Evolutionary conservation across 371 early-diverging fungal genomes (phyloP).

Genomic region (Apophysomyces ossiformis): DNA sequence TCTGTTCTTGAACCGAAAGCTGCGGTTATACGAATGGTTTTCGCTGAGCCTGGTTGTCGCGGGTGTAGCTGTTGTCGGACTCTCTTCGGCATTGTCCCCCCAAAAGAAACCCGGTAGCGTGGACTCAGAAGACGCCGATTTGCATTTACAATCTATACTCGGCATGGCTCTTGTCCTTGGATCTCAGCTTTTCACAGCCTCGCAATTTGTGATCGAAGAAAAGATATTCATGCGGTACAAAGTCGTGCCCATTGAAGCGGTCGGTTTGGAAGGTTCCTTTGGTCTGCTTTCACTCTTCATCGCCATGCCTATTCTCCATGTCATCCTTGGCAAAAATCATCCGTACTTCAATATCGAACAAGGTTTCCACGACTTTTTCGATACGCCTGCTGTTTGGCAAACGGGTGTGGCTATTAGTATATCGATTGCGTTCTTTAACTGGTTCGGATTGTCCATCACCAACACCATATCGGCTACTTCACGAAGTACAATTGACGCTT

Average conservation of each 20-base stretch:
- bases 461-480: slow-evolving; percentile 84
- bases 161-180: slow-evolving; percentile 86
- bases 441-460: slow-evolving; percentile 93
- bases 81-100: slow-evolving; percentile 65
- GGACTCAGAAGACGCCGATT: slow-evolving; percentile 8
- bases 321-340: slow-evolving; percentile 62
- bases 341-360: slow-evolving; percentile 79
- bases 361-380: slow-evolving; percentile 78
- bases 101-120: slow-evolving; percentile 35
- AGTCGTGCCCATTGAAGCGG: slow-evolving; percentile 85
- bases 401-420: slow-evolving; percentile 82
- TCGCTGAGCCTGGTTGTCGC: slow-evolving; percentile 78
- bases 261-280: slow-evolving; percentile 93
- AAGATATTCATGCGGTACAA: slow-evolving; percentile 82
- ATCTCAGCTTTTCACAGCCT: slow-evolving; percentile 92
- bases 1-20: slow-evolving; percentile 78
- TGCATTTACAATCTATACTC: slow-evolving; percentile 49
- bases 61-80: slow-evolving; percentile 89
- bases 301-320: slow-evolving; percentile 80
- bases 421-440: slow-evolving; percentile 93
- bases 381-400: slow-evolving; percentile 68
- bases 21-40: slow-evolving; percentile 81
- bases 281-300: slow-evolving; percentile 76
- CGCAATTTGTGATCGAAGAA: slow-evolving; percentile 95
- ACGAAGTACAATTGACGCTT: slow-evolving; percentile 93